Percentiles rank a stretch among this genome's conserved stretches.
Conservation (phyloP, 1,139 yeast genomes). For the Waltiozyma sp. region DNA sequence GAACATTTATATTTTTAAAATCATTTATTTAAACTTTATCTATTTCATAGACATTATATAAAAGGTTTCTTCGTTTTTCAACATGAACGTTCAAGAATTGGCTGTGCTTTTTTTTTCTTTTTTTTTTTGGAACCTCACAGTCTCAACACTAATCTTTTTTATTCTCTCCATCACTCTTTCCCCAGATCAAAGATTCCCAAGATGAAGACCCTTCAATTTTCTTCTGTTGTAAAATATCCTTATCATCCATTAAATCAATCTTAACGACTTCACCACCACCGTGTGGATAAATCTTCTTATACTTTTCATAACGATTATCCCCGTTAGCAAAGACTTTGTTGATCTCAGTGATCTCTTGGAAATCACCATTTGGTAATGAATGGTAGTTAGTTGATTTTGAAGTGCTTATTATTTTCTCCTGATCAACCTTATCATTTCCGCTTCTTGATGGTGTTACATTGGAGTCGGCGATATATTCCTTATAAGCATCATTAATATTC, state of each 20-base stretch:
- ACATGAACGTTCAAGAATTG: too few species aligned
- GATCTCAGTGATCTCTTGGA: conserved; percentile 40
- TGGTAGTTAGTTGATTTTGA: conserved; percentile 35
- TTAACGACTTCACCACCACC: conserved; percentile 23
- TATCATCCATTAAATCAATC: neutral
- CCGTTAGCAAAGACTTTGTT: conserved; percentile 60
- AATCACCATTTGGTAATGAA: conserved; percentile 41
- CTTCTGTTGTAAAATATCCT: neutral
- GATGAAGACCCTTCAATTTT: neutral
- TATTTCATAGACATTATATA: too few species aligned
- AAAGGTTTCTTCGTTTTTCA: too few species aligned
- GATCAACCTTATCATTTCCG: conserved; percentile 11
- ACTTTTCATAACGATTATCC: conserved; percentile 30
- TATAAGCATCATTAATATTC: conserved; percentile 18
- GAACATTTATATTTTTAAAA: too few species aligned
- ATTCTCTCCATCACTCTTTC: too few species aligned
- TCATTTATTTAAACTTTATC: too few species aligned
- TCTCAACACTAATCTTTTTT: too few species aligned
- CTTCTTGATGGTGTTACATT: conserved; percentile 12
- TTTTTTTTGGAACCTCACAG: too few species aligned
- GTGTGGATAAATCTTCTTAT: conserved; percentile 27
- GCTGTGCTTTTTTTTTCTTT: too few species aligned
- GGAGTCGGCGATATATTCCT: conserved; percentile 12
- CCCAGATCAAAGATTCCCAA: neutral
- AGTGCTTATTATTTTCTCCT: conserved; percentile 34